Evolutionary conservation across 2,329 filamentous ascomycete species (phyloP).

Genomic region (Calonectria hongkongensis): DNA sequence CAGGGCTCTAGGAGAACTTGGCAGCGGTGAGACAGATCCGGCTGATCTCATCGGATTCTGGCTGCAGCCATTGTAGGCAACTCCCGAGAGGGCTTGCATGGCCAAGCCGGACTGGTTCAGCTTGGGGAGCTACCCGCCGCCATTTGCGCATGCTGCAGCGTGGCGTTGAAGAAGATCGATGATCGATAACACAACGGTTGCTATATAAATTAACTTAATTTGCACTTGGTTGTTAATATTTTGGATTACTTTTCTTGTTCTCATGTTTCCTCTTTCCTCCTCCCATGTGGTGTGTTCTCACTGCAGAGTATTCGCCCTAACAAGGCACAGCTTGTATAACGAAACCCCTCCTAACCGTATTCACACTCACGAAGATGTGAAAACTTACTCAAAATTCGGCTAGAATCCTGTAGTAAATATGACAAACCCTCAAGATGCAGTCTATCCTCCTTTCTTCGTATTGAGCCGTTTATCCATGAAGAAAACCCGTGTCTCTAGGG

Average conservation of each 20-base stretch:
- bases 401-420: neutral
- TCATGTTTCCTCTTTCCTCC: neutral
- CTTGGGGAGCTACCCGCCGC: neutral
- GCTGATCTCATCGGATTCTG: conserved; percentile 5
- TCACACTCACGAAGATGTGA: no score
- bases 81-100: conserved; percentile 7
- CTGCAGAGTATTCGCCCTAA: no score
- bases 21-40: neutral
- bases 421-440: neutral
- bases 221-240: neutral
- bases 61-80: conserved; percentile 13
- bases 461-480: neutral
- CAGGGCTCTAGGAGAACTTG: neutral
- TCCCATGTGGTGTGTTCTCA: no score
- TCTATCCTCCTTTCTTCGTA: neutral
- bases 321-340: no score
- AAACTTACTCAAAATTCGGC: no score
- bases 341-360: no score
- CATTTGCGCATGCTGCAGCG: conserved; percentile 13
- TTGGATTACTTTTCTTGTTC: neutral
- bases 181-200: conserved; percentile 1
- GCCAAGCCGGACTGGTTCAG: conserved; percentile 1
- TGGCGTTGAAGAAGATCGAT: neutral
- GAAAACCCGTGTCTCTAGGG: neutral
- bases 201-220: conserved; percentile 1